phyloP scores from a whole-genome alignment of 768 basidiomycete genomes.

The Pulveroboletus sp. region DNA sequence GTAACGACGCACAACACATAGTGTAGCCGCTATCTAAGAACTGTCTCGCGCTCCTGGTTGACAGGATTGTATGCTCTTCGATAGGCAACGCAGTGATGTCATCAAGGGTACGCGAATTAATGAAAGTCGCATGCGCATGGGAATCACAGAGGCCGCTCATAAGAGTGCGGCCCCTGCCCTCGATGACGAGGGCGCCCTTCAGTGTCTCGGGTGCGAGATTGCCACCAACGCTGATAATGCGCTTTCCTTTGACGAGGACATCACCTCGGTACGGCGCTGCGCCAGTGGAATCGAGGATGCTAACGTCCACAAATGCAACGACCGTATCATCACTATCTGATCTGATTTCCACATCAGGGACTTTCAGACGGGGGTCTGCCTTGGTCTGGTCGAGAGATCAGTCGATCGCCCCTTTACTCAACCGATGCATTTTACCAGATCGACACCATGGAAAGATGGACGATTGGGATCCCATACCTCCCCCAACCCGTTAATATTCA shows the following conservation, averaged over 20 bases:
- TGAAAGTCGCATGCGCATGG: conserved; percentile 32
- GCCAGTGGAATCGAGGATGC: conserved; percentile 35
- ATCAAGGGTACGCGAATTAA: conserved; percentile 30
- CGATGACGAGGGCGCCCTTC: conserved; percentile 19
- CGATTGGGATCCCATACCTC: conserved; percentile 19
- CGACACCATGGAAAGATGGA: conserved; percentile 21
- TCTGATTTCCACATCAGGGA: conserved; percentile 23
- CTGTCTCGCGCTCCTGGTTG: conserved; percentile 28
- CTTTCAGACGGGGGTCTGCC: conserved; percentile 18
- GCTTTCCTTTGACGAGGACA: conserved; percentile 30
- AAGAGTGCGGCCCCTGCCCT: conserved; percentile 32
- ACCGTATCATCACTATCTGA: conserved; percentile 17
- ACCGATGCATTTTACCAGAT: conserved; percentile 13
- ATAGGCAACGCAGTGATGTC: conserved; percentile 25
- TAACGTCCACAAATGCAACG: conserved; percentile 27
- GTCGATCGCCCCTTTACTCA: not conserved
- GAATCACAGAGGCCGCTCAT: conserved; percentile 36
- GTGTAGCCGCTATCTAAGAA: conserved; percentile 36
- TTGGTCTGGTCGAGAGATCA: conserved; percentile 15
- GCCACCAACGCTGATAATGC: conserved; percentile 27
- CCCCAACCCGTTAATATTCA: conserved; percentile 19
- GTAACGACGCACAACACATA: conserved; percentile 29
- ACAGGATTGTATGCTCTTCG: conserved; percentile 32
- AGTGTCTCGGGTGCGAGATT: conserved; percentile 20
- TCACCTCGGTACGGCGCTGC: conserved; percentile 30